These are phyloP conservation scores for Periconia macrospinosa DNA, from an alignment of 2,329 filamentous ascomycete species.

Conservation along the genomic window DNA sequence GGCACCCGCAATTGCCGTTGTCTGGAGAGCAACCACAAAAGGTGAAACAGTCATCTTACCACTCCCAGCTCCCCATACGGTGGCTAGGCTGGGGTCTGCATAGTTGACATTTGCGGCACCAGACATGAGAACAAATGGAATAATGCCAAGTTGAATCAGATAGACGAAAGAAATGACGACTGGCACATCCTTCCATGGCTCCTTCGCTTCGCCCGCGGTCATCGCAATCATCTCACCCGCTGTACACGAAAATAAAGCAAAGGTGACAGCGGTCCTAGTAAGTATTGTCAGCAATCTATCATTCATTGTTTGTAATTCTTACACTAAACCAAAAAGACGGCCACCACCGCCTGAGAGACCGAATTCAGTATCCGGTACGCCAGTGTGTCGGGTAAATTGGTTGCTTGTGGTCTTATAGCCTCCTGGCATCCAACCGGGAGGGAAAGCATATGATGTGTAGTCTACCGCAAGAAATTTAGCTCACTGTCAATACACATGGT, in stretches of 20 bases:
- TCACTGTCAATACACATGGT: neutral
- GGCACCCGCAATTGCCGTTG: slow-evolving; percentile 22
- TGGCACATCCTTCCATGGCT: slow-evolving; percentile 32
- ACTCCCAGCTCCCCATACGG: slow-evolving; percentile 16
- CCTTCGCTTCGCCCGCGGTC: slow-evolving; percentile 33
- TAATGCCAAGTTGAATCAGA: slow-evolving; percentile 25
- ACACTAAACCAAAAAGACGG: slow-evolving; percentile 31
- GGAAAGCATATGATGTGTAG: slow-evolving; percentile 21
- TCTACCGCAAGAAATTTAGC: slow-evolving; percentile 7
- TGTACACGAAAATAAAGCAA: slow-evolving; percentile 35
- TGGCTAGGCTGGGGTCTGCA: slow-evolving; percentile 22
- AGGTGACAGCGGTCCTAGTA: slow-evolving; percentile 16
- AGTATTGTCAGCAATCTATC: slow-evolving; percentile 13
- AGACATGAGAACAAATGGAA: slow-evolving; percentile 27
- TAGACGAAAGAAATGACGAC: slow-evolving; percentile 35
- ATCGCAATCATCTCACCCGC: slow-evolving; percentile 34
- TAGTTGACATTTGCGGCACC: slow-evolving; percentile 34
- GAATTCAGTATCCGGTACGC: slow-evolving; percentile 15
- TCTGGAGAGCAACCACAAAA: slow-evolving; percentile 29
- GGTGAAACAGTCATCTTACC: slow-evolving; percentile 14
- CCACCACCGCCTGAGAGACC: slow-evolving; percentile 27
- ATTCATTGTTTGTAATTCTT: neutral
- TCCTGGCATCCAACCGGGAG: slow-evolving; percentile 24
- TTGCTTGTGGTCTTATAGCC: slow-evolving; percentile 13
- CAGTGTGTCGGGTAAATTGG: slow-evolving; percentile 2